Base-by-base conservation (phyloP, 768 basidiomycete genomes). In the Tylopilus intermedius region DNA sequence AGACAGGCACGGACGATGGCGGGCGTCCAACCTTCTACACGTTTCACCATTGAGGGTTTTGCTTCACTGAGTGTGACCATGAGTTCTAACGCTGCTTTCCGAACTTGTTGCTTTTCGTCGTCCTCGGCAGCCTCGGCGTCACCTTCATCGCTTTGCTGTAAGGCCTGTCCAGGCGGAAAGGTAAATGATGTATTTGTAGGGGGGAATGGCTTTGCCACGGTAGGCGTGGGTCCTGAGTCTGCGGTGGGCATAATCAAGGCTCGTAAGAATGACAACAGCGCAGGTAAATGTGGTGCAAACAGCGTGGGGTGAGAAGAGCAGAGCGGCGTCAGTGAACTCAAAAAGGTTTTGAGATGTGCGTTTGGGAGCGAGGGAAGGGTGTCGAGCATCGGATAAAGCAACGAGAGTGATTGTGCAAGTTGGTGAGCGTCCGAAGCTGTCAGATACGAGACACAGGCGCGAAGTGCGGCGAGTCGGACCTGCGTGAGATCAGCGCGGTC, bases 31-130 rank as follows among this genome's bases (percentile, higher is more conserved):
- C 84, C 88, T 22, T 78, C 75, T 0, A 82, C 79, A 38, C 81
- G 76, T 58, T 77, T 75, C 7, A 86, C 87, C 80, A 90, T 85
- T 4, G 71, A 70, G 0, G 89, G 83, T 33, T 78, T 75, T 3
- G 88, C 80, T 67, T 94, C 91, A 27, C 79, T 82, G n/a, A 95
- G 68, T 11, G 80, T 82, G 49, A 94, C 75, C 81, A 94, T 85
- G 48, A 94, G 81, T 67, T 94, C 92, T 9, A 93, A 71, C 8
- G 89, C 87, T 0, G 83, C 80, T 48, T 83, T 79, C 9, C 90
- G 75, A 29, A 90, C 75, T 18, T 84, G 83, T 38, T 83, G 79
- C 49, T 80, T 77, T 52, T 87, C 84, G 45, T 92, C 87, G 15
- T 79, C 76, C 24, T 77, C 79, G 15, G 76, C 74, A 0, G 55